A percentile compares a stretch with the other conserved stretches of the same genome.
Conservation (phyloP, 108 stramenopile genomes). For the Chaetoceros tenuissimus region DNA sequence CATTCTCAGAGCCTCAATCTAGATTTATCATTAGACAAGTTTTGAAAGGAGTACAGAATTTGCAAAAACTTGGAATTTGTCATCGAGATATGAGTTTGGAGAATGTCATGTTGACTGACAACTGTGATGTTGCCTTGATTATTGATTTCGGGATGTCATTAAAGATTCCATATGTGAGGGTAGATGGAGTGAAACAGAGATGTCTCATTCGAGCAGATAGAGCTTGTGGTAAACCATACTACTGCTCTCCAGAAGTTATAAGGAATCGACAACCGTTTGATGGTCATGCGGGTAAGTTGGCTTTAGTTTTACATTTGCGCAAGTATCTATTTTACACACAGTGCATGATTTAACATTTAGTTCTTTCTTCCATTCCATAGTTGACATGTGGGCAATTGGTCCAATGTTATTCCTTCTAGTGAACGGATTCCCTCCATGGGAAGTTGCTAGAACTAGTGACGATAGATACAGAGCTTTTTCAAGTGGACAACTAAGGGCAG, state of each 20-base stretch:
- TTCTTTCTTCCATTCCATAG: too few relatives aligned
- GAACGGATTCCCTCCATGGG: conserved; percentile 89
- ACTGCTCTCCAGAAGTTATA: conserved; percentile 89
- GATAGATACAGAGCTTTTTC: conserved; percentile 76
- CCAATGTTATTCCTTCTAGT: conserved; percentile 89
- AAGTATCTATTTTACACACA: too few relatives aligned
- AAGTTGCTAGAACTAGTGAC: conserved; percentile 53
- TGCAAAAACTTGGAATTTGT: conserved; percentile 74
- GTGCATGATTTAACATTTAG: too few relatives aligned
- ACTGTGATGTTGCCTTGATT: conserved; percentile 51
- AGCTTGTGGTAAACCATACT: conserved; percentile 87
- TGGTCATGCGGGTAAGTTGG: too few relatives aligned
- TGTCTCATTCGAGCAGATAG: conserved; percentile 61
- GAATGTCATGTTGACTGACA: conserved; percentile 67
- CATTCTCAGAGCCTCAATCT: conserved; percentile 69
- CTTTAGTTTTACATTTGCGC: too few relatives aligned
- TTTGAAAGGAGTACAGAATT: conserved; percentile 62
- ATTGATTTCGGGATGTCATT: conserved; percentile 96
- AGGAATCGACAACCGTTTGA: conserved; percentile 69
- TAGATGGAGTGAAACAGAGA: conserved; percentile 24
- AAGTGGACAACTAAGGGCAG: conserved; percentile 65
- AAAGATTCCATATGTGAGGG: conserved; percentile 40
- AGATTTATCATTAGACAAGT: conserved; percentile 83
- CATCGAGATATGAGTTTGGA: conserved; percentile 90
- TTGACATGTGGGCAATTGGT: conserved; percentile 92